A percentile compares a stretch with the other conserved stretches of the same genome.
These are phyloP conservation scores for Trifolium repens DNA, from an alignment of 306 rosid genomes.

Conservation along the genomic window DNA sequence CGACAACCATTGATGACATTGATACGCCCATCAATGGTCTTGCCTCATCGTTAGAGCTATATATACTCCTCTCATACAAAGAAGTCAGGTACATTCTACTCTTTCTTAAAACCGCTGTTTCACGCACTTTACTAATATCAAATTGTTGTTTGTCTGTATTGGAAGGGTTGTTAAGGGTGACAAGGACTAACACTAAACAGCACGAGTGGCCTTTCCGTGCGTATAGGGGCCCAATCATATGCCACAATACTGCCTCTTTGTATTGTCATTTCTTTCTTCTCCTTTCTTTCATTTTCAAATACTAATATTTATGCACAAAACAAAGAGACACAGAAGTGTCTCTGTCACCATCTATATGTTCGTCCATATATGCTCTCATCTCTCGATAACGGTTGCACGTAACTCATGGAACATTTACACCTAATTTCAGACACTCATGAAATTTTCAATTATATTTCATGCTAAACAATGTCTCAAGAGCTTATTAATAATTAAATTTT, in stretches of 20 bases:
- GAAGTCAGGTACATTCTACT: no score
- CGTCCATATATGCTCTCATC: background rate
- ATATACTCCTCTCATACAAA: no score
- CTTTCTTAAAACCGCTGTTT: no score
- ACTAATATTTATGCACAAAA: background rate
- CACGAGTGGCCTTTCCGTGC: slow-evolving; percentile 43
- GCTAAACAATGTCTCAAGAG: no score
- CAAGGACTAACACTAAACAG: slow-evolving; percentile 19
- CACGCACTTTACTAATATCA: no score
- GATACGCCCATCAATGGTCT: no score
- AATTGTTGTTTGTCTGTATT: no score
- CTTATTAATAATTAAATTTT: no score
- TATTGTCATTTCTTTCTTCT: slow-evolving; percentile 11
- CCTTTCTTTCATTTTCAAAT: no score
- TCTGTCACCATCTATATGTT: slow-evolving; percentile 5
- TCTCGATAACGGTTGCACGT: background rate
- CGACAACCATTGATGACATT: no score
- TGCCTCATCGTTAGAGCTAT: no score
- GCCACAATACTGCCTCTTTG: slow-evolving; percentile 38
- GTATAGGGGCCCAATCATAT: slow-evolving; percentile 48
- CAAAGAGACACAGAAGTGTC: background rate
- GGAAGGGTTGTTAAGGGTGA: background rate
- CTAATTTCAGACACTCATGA: background rate
- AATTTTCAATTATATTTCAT: no score
- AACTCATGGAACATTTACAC: slow-evolving; percentile 1